Conservation (phyloP, 768 basidiomycete genomes). For the Mycena belliarum region DNA sequence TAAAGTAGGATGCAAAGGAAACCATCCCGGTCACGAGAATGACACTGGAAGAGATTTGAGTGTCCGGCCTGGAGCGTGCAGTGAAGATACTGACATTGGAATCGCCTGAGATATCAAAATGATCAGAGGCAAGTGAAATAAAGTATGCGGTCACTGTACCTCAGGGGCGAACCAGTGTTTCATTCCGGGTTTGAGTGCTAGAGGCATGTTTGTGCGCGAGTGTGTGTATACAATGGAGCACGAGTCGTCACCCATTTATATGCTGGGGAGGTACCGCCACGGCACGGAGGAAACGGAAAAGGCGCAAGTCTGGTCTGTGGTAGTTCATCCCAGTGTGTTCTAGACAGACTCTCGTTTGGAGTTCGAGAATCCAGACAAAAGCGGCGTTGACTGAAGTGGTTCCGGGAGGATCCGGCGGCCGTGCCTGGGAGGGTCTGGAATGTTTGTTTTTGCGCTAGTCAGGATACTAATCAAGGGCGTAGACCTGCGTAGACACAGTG, state of each 20-base stretch:
- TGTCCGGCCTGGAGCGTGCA: not conserved
- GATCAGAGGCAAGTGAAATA: not conserved
- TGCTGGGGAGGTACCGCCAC: slow-evolving; percentile 2
- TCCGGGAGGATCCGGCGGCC: not conserved
- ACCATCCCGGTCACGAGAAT: slow-evolving; percentile 52
- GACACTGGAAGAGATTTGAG: slow-evolving; percentile 36
- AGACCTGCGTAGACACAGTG: too few relatives aligned
- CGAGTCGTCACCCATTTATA: not conserved
- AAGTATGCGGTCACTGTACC: slow-evolving; percentile 34
- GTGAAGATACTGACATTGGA: slow-evolving; percentile 44
- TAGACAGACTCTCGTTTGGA: not conserved
- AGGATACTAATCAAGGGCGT: too few relatives aligned
- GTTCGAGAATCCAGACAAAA: not conserved
- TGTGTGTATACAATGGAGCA: not conserved
- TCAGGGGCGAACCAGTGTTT: slow-evolving; percentile 76
- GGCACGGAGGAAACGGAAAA: not conserved
- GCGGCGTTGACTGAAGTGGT: not conserved
- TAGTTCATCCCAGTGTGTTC: slow-evolving; percentile 6
- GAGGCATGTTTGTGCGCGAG: slow-evolving; percentile 8
- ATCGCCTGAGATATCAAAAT: too few relatives aligned
- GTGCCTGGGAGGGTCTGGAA: slow-evolving; percentile 7
- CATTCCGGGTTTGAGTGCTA: slow-evolving; percentile 29
- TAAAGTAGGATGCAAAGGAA: slow-evolving; percentile 57
- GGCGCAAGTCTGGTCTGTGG: not conserved
- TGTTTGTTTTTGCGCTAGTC: too few relatives aligned